Evolutionary conservation across 768 basidiomycete genomes (phyloP).

Genomic region (Suillus bovinus): DNA sequence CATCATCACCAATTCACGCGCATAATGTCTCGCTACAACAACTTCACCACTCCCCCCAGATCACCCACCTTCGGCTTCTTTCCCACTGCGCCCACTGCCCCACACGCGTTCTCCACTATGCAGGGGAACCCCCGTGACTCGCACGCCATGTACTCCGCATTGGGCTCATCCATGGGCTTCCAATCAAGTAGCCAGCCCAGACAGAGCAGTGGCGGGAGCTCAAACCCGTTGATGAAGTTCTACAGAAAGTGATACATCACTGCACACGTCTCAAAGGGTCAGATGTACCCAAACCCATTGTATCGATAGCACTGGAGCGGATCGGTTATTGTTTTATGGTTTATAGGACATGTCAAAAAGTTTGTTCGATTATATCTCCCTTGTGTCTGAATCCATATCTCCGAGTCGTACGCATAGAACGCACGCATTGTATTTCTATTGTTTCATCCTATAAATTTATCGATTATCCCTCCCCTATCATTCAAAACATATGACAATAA

Average conservation of each 20-base stretch:
- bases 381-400: conserved; percentile 24
- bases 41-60: conserved; percentile 43
- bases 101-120: conserved; percentile 56
- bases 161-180: conserved; percentile 34
- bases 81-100: conserved; percentile 52
- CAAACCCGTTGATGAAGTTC: conserved; percentile 36
- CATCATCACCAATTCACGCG: conserved; percentile 6
- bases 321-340: conserved; percentile 11
- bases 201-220: conserved; percentile 26
- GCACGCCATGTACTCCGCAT: conserved; percentile 58
- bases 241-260: conserved; percentile 29
- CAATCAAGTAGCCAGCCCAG: conserved; percentile 25
- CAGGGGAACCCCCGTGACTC: conserved; percentile 63
- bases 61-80: conserved; percentile 64
- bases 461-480: background rate
- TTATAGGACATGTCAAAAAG: too few relatives aligned
- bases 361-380: too few relatives aligned
- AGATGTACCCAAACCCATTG: conserved; percentile 16
- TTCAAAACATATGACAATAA: conserved; percentile 11
- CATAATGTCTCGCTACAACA: conserved; percentile 46
- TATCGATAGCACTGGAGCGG: conserved; percentile 25
- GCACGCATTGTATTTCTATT: conserved; percentile 23
- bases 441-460: conserved; percentile 7
- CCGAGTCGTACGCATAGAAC: conserved; percentile 20
- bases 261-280: conserved; percentile 12